phyloP scores from a whole-genome alignment of 2,329 filamentous ascomycete genomes.

The Verticillium tricorpus region DNA sequence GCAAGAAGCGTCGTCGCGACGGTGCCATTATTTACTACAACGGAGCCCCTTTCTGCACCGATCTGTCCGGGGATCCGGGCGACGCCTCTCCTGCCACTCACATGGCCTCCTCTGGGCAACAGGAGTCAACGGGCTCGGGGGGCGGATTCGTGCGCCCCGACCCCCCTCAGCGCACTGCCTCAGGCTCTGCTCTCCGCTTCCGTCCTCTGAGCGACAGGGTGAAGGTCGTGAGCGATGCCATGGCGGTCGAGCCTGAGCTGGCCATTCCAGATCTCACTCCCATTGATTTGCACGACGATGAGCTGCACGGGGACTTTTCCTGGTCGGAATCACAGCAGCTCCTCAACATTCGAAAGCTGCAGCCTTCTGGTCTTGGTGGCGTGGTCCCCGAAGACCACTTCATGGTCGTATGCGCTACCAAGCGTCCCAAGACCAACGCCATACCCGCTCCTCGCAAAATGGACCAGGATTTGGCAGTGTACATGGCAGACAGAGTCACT shows the following conservation, averaged over 20 bases:
- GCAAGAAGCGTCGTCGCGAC: constrained; percentile 53
- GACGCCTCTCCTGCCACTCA: constrained; percentile 43
- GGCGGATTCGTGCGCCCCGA: constrained; percentile 5
- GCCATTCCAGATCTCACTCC: constrained; percentile 25
- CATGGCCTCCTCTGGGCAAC: constrained; percentile 40
- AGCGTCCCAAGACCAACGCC: constrained; percentile 29
- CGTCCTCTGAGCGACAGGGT: constrained; percentile 43
- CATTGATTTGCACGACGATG: constrained; percentile 28
- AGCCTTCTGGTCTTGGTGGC: constrained; percentile 55
- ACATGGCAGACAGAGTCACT: background rate
- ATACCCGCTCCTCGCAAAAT: background rate
- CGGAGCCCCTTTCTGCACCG: constrained; percentile 74
- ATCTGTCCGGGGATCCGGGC: constrained; percentile 65
- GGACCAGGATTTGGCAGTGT: background rate
- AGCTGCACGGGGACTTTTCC: constrained; percentile 29
- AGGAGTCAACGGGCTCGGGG: constrained; percentile 18
- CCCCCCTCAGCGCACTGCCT: constrained; percentile 34
- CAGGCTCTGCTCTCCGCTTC: constrained; percentile 45
- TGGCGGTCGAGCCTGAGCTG: constrained; percentile 20
- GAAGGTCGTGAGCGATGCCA: constrained; percentile 6
- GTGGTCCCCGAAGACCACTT: constrained; percentile 63
- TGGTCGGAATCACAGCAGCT: constrained; percentile 41
- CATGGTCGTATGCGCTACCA: constrained; percentile 48
- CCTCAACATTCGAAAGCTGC: constrained; percentile 35
- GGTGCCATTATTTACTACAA: constrained; percentile 83